Evolutionary conservation across 2,329 filamentous ascomycete genomes (phyloP), one percentile per base, ranked within the genome.

Genomic region (Pestalotiopsis sp.): DNA sequence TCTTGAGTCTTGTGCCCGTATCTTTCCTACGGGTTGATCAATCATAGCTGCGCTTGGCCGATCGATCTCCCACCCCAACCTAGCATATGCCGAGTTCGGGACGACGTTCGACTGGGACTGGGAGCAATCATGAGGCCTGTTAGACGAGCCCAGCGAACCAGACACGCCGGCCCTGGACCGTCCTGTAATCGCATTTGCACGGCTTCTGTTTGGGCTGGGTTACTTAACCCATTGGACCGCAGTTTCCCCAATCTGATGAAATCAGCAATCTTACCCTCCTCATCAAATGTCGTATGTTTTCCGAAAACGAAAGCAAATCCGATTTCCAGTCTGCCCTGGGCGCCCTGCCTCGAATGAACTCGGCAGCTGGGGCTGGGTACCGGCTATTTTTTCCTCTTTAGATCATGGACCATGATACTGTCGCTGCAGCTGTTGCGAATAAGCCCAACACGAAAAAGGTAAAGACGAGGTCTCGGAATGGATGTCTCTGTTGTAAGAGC

Each of bases 401-500:
- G 64, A 66, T 59, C 20, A 45, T 60, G 27, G 41, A 25, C 64
- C 12, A 14, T 52, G 62, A 17, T 45, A 39, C 56, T 25, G 12
- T 59, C 23, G 39, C 62, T 64, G 27, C n/a, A 25, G 14, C 39
- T 63, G 23, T 17, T 38, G 17, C 31, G 31, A 66, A 66, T 64
- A 70, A 64, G 39, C 57, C 58, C 20, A 65, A 56, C 23, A 38
- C 57, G 45, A 70, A 70, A 67, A 36, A 36, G 31, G 59, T 64
- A 59, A 71, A 77, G 74, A 23, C 76, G 9, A 72, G 77, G 38
- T 78, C 77, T 31, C 74, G 77, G 64, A 76, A 76, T 12, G 77
- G 77, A 2, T 79, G 77, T 66, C 69, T 74, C 2, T 76, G 75
- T 31, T 79, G 77, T 73, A 79, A 79, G 64, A 70, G 74, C 36